A percentile compares a stretch with the other conserved stretches of the same genome.
Evolutionary conservation across 495 filamentous ascomycete genomes (phyloP).

Genomic region (Trichoderma reesei): DNA sequence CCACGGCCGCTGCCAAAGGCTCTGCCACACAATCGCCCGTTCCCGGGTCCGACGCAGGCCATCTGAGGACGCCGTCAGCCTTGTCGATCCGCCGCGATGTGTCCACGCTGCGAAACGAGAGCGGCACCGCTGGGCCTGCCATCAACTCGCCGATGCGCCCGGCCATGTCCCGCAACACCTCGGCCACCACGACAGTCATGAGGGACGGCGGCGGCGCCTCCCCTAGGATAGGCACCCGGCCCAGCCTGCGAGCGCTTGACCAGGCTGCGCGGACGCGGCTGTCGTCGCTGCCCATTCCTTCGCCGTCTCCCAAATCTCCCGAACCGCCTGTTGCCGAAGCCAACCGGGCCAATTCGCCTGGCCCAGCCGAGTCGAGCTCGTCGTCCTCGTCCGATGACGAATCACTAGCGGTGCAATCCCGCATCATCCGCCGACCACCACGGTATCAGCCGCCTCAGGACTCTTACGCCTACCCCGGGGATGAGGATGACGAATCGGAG

Average conservation of each 20-base stretch:
- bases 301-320: slow-evolving; percentile 1
- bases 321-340: slow-evolving; percentile 15
- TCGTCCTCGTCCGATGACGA: slow-evolving; percentile 26
- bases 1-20: slow-evolving; percentile 36
- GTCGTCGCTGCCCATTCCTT: slow-evolving; percentile 23
- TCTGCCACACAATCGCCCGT: slow-evolving; percentile 42
- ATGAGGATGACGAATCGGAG: slow-evolving; percentile 48
- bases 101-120: slow-evolving; percentile 40
- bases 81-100: slow-evolving; percentile 57
- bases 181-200: slow-evolving; percentile 45
- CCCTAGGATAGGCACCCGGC: slow-evolving; percentile 6
- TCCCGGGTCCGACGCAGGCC: slow-evolving; percentile 41
- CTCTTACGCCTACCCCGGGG: slow-evolving; percentile 23
- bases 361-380: slow-evolving; percentile 27
- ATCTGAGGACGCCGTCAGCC: slow-evolving; percentile 53
- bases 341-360: slow-evolving; percentile 22
- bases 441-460: slow-evolving; percentile 33
- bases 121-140: slow-evolving; percentile 26
- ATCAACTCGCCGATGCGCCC: slow-evolving; percentile 28
- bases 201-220: slow-evolving; percentile 19
- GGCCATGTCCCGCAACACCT: slow-evolving; percentile 45
- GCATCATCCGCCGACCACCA: slow-evolving; percentile 48
- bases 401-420: slow-evolving; percentile 38
- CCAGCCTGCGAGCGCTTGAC: slow-evolving; percentile 5
- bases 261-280: slow-evolving; percentile 23